Percentiles rank a stretch among this genome's conserved stretches.
phyloP scores from a whole-genome alignment of 2,329 filamentous ascomycete species.

The Proliferodiscus dingleyae region DNA sequence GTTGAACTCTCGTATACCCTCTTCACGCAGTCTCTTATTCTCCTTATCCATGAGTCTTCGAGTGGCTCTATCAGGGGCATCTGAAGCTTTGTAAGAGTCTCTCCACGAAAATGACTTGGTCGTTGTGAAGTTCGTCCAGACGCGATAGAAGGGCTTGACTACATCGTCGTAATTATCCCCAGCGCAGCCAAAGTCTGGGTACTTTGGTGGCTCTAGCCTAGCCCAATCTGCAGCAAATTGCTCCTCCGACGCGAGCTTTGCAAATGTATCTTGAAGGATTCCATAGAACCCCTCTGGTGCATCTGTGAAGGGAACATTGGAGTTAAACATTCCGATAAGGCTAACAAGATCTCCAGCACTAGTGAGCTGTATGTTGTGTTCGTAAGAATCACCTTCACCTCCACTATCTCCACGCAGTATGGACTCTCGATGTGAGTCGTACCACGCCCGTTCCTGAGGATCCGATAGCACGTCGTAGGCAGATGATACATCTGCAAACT shows the following conservation, averaged over 20 bases:
- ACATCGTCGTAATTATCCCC: slow-evolving; percentile 69
- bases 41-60: slow-evolving; percentile 92
- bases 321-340: slow-evolving; percentile 76
- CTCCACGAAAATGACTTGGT: slow-evolving; percentile 85
- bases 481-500: slow-evolving; percentile 87
- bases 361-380: slow-evolving; percentile 69
- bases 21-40: slow-evolving; percentile 78
- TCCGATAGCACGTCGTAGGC: slow-evolving; percentile 97
- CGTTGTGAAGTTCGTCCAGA: slow-evolving; percentile 79
- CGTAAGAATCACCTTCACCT: slow-evolving; percentile 46
- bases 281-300: slow-evolving; percentile 80
- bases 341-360: slow-evolving; percentile 73
- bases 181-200: slow-evolving; percentile 79
- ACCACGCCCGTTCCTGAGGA: slow-evolving; percentile 93
- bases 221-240: slow-evolving; percentile 67
- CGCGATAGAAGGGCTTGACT: slow-evolving; percentile 74
- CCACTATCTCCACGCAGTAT: slow-evolving; percentile 58
- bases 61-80: slow-evolving; percentile 80
- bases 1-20: slow-evolving; percentile 83
- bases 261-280: slow-evolving; percentile 71
- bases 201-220: slow-evolving; percentile 54
- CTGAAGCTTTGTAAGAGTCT: slow-evolving; percentile 75
- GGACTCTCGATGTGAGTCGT: slow-evolving; percentile 86
- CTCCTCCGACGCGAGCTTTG: slow-evolving; percentile 76
- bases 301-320: slow-evolving; percentile 74